Evolutionary conservation across 331 rosid genomes (phyloP).

Genomic region (Stylosanthes scabra): DNA sequence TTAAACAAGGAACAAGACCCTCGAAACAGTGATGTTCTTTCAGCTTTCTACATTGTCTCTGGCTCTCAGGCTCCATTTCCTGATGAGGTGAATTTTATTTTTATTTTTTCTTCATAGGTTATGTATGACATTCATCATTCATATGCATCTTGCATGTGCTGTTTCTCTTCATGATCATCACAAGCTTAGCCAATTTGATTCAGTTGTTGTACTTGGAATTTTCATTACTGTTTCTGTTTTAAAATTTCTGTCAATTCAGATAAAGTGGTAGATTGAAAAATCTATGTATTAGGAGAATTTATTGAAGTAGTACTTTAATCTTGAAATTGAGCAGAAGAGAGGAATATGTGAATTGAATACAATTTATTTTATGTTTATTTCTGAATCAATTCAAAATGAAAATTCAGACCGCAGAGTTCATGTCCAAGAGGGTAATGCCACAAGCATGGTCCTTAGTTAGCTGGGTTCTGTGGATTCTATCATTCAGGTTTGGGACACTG

Average conservation of each 20-base stretch:
- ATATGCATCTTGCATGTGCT: not conserved
- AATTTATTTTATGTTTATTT: not conserved
- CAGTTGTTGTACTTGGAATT: not conserved
- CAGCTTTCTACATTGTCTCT: constrained; percentile 55
- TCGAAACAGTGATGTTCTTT: constrained; percentile 36
- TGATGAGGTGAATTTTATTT: constrained; percentile 62
- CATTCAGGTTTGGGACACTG: constrained; percentile 74
- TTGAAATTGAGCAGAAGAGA: no score
- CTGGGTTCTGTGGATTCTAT: constrained; percentile 54
- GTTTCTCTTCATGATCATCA: not conserved
- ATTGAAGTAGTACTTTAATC: no score
- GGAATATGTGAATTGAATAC: no score
- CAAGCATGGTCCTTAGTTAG: constrained; percentile 52
- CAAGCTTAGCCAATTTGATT: not conserved
- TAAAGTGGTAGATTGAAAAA: no score
- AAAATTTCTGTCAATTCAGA: no score
- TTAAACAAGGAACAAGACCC: constrained; percentile 30
- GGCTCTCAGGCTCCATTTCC: constrained; percentile 72
- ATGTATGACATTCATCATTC: no score
- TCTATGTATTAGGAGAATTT: no score
- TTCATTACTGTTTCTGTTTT: no score
- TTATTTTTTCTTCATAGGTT: not conserved
- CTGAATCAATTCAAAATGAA: not conserved
- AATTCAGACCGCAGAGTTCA: constrained; percentile 70
- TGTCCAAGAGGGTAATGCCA: constrained; percentile 54